Base-by-base conservation (phyloP, 1,284 basidiomycete species). In the Apiotrichum porosum region DNA sequence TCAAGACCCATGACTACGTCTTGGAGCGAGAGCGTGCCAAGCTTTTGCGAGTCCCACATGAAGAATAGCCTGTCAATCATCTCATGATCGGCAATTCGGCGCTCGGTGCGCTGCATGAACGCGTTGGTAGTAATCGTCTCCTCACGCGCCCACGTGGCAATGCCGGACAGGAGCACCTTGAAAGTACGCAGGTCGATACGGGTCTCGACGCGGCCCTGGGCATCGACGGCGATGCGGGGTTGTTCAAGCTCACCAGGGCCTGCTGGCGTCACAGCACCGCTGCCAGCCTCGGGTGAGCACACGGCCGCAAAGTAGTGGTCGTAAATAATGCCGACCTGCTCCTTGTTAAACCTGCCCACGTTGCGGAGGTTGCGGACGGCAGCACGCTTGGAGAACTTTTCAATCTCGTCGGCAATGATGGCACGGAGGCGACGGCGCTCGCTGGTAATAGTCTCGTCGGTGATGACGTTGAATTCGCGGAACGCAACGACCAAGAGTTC, bases 381-480 rank as follows among this genome's bases (percentile, higher is more conserved):
- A 0, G 91, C 83, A n/a, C 95, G 85, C 71, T 94, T 97, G 19
- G 93, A 86, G 74, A 97, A 99, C 6, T 83, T 83, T 75, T 99
- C 95, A 58, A 99, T 93, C 64, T 84, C 89, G 63, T 89, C 83
- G 30, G 97, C 84, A 53, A 99, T 88, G 66, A 97, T 93, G 38
- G 84, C 81, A 41, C 94, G 82, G 76, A 91, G 91, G 34, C 85
- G 82, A 56, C 83, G 82, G 23, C 95, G 83, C 72, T 98, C 94
- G 17, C 81, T 80, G 17, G 83, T 80, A 60, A 99, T 97, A 13
- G 88, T 89, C 26, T 98, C 95, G 65, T 97, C 93, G 0, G 90
- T 94, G 68, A 99, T 94, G 56, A 92, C 80, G 21, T 91, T 86
- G 71, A 99, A 99, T 71, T 99, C 95, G 47, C 95, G 83, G 81